Conservation (phyloP, 257 asterid species). For the Salvia miltiorrhiza region DNA sequence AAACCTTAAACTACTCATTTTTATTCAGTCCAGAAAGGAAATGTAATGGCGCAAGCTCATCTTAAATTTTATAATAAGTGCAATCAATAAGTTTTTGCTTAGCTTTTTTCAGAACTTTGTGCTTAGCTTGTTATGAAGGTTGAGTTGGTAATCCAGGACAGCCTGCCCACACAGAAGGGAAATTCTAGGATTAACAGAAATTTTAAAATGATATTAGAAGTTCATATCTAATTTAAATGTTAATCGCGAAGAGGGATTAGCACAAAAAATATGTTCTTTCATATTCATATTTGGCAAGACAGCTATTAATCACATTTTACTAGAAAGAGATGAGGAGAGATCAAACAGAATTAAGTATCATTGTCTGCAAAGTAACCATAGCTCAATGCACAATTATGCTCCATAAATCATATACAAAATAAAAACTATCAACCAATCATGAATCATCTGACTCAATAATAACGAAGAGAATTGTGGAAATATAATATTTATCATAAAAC, state of each 20-base stretch:
- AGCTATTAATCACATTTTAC: not conserved
- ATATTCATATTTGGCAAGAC: not conserved
- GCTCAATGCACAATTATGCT: constrained; percentile 2
- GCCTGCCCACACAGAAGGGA: not conserved
- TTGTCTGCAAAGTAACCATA: not conserved
- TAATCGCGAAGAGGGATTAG: not conserved
- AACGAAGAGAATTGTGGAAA: not conserved
- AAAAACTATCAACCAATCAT: not conserved
- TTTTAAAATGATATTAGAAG: not conserved
- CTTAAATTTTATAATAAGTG: not conserved
- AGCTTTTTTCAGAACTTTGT: not conserved
- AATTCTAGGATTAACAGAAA: not conserved
- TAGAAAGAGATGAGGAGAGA: not conserved
- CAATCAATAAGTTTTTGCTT: not conserved
- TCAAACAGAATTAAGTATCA: not conserved
- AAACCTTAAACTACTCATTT: not conserved
- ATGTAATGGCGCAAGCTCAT: not conserved
- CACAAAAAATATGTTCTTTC: not conserved
- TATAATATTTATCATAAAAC: not conserved
- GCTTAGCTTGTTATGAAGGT: not conserved
- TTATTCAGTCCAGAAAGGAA: not conserved
- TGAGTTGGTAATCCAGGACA: not conserved
- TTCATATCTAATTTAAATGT: not conserved
- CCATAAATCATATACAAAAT: not conserved
- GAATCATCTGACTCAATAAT: not conserved